Percentiles rank a stretch among this genome's conserved stretches.
These are phyloP conservation scores for Pichia occidentalis DNA, from an alignment of 805 yeast genomes.

Conservation along the genomic window DNA sequence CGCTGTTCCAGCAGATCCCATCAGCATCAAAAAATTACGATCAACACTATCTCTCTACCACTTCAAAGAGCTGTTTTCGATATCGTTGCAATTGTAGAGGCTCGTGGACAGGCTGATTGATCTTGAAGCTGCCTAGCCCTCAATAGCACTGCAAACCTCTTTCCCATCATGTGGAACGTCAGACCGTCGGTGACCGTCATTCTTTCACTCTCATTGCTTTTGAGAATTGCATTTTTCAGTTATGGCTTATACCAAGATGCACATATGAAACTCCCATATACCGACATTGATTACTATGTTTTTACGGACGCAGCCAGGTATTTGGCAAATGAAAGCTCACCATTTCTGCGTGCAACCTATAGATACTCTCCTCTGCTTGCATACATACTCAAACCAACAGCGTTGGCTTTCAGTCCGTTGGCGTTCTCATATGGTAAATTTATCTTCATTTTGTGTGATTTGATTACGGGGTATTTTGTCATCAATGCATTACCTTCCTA, in stretches of 20 bases:
- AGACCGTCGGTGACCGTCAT: no score
- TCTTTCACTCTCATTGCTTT: slow-evolving; percentile 17
- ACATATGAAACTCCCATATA: slow-evolving; percentile 71
- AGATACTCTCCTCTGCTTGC: slow-evolving; percentile 89
- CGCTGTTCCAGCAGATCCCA: no score
- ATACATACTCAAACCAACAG: slow-evolving; percentile 74
- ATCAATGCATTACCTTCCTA: slow-evolving; percentile 21
- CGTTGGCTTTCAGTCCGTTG: slow-evolving; percentile 17
- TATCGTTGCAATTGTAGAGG: no score
- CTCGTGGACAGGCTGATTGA: no score
- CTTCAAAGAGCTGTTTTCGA: no score
- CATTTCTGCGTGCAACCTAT: slow-evolving; percentile 81
- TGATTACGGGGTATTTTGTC: slow-evolving; percentile 69
- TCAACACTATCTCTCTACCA: no score
- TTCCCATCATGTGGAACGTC: no score
- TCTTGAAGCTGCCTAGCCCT: no score
- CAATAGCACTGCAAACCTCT: no score
- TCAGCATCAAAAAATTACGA: no score
- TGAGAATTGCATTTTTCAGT: slow-evolving; percentile 57
- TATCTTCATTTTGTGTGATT: slow-evolving; percentile 69
- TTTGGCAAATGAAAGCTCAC: slow-evolving; percentile 53
- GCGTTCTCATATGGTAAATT: slow-evolving; percentile 72
- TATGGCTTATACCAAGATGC: slow-evolving; percentile 88
- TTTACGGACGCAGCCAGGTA: slow-evolving; percentile 86
- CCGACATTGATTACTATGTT: slow-evolving; percentile 91